These are phyloP conservation scores for Trichomonascus vanleenenianus DNA, from an alignment of 805 yeast species.

Conservation along the genomic window DNA sequence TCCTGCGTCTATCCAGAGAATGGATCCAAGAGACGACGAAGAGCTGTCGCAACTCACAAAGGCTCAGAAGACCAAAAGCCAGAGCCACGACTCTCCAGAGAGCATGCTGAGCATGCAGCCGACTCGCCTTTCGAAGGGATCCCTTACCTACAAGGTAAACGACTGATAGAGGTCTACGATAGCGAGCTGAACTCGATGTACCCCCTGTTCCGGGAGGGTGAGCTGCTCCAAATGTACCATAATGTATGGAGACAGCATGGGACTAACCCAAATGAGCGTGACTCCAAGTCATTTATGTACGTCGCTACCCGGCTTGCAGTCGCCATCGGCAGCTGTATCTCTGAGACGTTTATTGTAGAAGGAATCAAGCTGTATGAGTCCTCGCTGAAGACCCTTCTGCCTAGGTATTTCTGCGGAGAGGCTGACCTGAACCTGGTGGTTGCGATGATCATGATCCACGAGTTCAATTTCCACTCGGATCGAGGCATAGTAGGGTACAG, in stretches of 20 bases:
- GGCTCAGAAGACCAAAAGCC: not conserved
- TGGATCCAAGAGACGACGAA: not conserved
- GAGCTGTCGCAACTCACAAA: not conserved
- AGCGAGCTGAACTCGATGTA: conserved; percentile 21
- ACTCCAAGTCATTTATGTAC: no score
- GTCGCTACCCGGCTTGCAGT: conserved; percentile 9
- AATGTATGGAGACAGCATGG: not conserved
- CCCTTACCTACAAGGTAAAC: conserved; percentile 9
- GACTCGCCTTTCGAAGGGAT: conserved; percentile 4
- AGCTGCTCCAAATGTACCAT: conserved; percentile 14
- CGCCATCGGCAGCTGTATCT: conserved; percentile 18
- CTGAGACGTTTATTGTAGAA: conserved; percentile 8
- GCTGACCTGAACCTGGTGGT: conserved; percentile 13
- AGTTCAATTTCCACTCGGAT: conserved; percentile 20
- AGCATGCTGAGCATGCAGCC: not conserved
- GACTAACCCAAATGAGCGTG: not conserved
- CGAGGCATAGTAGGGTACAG: conserved; percentile 19
- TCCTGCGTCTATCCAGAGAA: conserved; percentile 16
- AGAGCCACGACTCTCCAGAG: not conserved
- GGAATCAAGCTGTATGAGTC: conserved; percentile 17
- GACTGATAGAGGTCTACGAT: conserved; percentile 16
- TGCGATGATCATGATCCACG: conserved; percentile 17
- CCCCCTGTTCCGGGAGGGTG: conserved; percentile 20
- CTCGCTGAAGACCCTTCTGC: not conserved
- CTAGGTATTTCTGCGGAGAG: conserved; percentile 11